Evolutionary conservation across 2,329 filamentous ascomycete species (phyloP).

Genomic region (Cercospora sp.): DNA sequence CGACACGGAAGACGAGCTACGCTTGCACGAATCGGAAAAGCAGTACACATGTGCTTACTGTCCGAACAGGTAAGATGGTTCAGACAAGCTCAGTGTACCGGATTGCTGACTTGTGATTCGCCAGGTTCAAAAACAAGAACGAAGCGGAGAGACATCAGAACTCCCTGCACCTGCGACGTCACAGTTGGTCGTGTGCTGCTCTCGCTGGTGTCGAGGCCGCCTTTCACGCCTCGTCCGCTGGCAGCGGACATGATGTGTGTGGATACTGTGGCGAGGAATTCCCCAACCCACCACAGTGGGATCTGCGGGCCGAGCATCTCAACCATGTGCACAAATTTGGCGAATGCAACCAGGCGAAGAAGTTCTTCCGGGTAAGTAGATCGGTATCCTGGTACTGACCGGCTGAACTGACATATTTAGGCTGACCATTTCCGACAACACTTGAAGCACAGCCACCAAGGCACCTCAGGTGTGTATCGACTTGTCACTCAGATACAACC

Average conservation of each 20-base stretch:
- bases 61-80: slow-evolving; percentile 63
- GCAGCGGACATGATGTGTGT: slow-evolving; percentile 71
- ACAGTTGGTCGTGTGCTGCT: slow-evolving; percentile 96
- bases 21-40: slow-evolving; percentile 86
- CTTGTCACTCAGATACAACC: background rate
- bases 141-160: slow-evolving; percentile 96
- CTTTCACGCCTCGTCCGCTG: slow-evolving; percentile 75
- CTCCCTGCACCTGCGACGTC: slow-evolving; percentile 83
- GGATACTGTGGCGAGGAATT: slow-evolving; percentile 97
- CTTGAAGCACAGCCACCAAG: slow-evolving; percentile 68
- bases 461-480: slow-evolving; percentile 17
- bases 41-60: slow-evolving; percentile 94
- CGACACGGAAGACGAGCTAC: slow-evolving; percentile 77
- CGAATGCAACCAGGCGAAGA: slow-evolving; percentile 97
- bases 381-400: background rate
- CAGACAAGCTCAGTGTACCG: background rate
- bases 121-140: slow-evolving; percentile 91
- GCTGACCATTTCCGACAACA: slow-evolving; percentile 98
- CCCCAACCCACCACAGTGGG: slow-evolving; percentile 83
- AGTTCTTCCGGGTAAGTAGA: slow-evolving; percentile 72
- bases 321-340: slow-evolving; percentile 93
- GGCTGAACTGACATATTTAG: slow-evolving; percentile 12
- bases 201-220: slow-evolving; percentile 72
- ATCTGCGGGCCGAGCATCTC: slow-evolving; percentile 79
- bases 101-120: slow-evolving; percentile 5